These are phyloP conservation scores for Cercospora brassicicola DNA, from an alignment of 2,329 filamentous ascomycete genomes.

Conservation along the genomic window DNA sequence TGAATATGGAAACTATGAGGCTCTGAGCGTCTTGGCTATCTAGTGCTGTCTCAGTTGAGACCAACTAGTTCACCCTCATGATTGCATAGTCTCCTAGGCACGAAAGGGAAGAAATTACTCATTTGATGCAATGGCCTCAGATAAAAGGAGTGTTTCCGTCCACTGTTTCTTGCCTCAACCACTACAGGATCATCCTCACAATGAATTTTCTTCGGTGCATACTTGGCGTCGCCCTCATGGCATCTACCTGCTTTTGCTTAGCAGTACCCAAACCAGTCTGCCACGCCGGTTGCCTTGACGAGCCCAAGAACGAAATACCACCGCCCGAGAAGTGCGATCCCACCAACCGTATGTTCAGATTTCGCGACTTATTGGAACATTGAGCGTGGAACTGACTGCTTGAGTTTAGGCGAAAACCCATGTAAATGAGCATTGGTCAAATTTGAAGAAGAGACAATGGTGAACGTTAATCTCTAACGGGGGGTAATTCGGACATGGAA, in stretches of 20 bases:
- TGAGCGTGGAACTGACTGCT: background rate
- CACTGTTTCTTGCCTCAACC: background rate
- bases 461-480: background rate
- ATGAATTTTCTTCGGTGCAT: background rate
- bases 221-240: background rate
- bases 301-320: background rate
- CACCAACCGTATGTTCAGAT: background rate
- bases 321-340: background rate
- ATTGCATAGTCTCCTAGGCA: background rate
- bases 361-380: background rate
- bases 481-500: background rate
- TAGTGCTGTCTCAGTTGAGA: background rate
- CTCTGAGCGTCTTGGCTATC: background rate
- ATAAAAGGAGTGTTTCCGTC: background rate
- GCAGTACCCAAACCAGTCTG: background rate
- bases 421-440: background rate
- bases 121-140: background rate
- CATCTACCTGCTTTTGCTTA: background rate
- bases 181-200: background rate
- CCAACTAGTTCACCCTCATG: background rate
- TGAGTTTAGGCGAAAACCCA: background rate
- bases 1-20: background rate
- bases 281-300: background rate
- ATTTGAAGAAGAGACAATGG: background rate
- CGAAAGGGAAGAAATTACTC: background rate